Evolutionary conservation across 768 basidiomycete species (phyloP).

Genomic region (Mycena olivaceomarginata): DNA sequence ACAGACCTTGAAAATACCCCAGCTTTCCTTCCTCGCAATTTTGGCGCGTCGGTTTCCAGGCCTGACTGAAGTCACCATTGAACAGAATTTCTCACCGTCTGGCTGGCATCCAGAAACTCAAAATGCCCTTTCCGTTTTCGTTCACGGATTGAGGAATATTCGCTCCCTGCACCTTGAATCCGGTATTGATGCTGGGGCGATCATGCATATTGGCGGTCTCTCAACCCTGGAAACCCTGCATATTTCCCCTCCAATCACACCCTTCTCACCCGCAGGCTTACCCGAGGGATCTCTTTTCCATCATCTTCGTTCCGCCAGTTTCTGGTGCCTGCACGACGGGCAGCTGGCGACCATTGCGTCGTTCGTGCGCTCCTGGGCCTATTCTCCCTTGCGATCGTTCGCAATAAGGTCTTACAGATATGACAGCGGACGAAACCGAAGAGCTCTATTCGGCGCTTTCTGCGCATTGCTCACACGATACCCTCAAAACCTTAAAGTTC

Average conservation of each 20-base stretch:
- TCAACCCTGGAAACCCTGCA: background rate
- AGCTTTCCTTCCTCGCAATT: background rate
- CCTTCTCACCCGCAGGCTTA: background rate
- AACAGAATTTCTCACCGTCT: too few species aligned
- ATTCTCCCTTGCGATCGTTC: background rate
- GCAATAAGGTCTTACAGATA: too few species aligned
- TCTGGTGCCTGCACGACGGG: background rate
- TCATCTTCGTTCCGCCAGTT: background rate
- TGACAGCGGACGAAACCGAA: background rate
- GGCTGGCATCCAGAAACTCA: background rate
- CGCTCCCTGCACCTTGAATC: background rate
- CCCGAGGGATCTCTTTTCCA: background rate
- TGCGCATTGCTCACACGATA: background rate
- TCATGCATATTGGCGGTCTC: background rate
- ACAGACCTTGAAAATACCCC: background rate
- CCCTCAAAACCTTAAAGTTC: background rate
- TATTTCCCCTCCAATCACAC: background rate
- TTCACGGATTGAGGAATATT: background rate
- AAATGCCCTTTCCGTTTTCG: background rate
- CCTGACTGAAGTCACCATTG: too few species aligned
- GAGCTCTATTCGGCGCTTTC: background rate
- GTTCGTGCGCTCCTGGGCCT: background rate
- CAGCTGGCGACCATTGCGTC: background rate
- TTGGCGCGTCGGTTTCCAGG: background rate
- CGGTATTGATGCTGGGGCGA: background rate